A percentile compares a stretch with the other conserved stretches of the same genome.
Conservation (phyloP, 1,284 basidiomycete species). For the Melanopsichium pennsylvanicum region DNA sequence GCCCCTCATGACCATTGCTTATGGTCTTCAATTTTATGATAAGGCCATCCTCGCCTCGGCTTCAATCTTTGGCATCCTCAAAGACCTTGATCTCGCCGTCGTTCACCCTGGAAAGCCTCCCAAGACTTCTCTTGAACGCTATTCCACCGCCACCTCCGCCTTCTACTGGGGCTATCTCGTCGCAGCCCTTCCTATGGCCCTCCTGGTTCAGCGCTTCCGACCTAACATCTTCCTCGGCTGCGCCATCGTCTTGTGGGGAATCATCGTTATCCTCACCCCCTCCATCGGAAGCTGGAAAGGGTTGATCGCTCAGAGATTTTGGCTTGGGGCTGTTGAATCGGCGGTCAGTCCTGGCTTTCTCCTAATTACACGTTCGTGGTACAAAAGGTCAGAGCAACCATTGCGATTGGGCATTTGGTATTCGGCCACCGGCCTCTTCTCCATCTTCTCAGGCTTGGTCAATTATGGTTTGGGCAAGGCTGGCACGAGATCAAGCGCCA, state of each 20-base stretch:
- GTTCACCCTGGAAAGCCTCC: slow-evolving; percentile 61
- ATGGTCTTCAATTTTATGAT: slow-evolving; percentile 69
- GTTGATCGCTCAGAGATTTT: slow-evolving; percentile 68
- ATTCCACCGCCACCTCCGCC: slow-evolving; percentile 43
- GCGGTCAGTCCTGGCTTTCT: slow-evolving; percentile 70
- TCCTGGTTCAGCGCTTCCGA: slow-evolving; percentile 68
- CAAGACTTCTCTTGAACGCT: slow-evolving; percentile 42
- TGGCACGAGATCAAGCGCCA: slow-evolving; percentile 53
- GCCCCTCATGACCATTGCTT: slow-evolving; percentile 68
- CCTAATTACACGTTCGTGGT: slow-evolving; percentile 69
- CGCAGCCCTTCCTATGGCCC: slow-evolving; percentile 67
- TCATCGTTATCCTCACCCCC: slow-evolving; percentile 68
- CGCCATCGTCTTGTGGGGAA: slow-evolving; percentile 68
- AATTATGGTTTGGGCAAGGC: slow-evolving; percentile 69
- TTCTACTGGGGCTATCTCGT: slow-evolving; percentile 70
- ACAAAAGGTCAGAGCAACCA: slow-evolving; percentile 65
- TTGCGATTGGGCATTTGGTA: slow-evolving; percentile 68
- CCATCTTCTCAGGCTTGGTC: slow-evolving; percentile 68
- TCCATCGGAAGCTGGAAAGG: slow-evolving; percentile 66
- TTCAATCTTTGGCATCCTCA: slow-evolving; percentile 69
- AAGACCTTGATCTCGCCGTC: slow-evolving; percentile 65
- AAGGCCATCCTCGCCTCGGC: slow-evolving; percentile 69
- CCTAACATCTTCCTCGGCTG: slow-evolving; percentile 61
- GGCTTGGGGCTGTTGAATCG: slow-evolving; percentile 60
- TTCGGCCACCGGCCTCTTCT: slow-evolving; percentile 68